Evolutionary conservation across 2,329 filamentous ascomycete genomes (phyloP).

Genomic region (Chaetomiaceae sp.): DNA sequence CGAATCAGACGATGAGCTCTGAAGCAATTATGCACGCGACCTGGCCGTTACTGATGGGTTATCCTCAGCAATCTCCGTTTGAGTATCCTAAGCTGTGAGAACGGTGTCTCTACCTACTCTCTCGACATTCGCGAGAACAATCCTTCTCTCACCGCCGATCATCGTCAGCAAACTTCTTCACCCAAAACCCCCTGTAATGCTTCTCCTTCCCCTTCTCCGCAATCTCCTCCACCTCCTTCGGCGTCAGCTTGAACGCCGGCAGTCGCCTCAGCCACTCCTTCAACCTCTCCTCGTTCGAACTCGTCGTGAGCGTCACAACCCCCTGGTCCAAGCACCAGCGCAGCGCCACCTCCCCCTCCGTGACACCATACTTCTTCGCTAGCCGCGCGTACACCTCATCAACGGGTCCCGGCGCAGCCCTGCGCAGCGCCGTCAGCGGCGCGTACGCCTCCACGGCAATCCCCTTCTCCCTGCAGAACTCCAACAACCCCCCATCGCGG

Average conservation of each 20-base stretch:
- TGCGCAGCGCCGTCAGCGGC: slow-evolving; percentile 47
- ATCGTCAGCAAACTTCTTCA: slow-evolving; percentile 42
- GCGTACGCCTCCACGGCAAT: slow-evolving; percentile 53
- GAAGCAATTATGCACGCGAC: too few species aligned
- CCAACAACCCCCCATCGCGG: slow-evolving; percentile 40
- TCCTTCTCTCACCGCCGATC: slow-evolving; percentile 33
- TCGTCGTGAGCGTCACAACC: slow-evolving; percentile 54
- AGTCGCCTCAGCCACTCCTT: slow-evolving; percentile 47
- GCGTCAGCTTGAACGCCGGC: slow-evolving; percentile 52
- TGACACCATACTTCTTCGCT: slow-evolving; percentile 53
- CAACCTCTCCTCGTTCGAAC: slow-evolving; percentile 50
- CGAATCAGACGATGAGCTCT: slow-evolving; percentile 53
- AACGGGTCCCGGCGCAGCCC: slow-evolving; percentile 47
- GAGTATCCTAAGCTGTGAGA: background rate
- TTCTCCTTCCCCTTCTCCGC: slow-evolving; percentile 50
- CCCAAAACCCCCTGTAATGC: slow-evolving; percentile 57
- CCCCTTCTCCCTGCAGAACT: slow-evolving; percentile 49
- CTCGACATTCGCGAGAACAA: background rate
- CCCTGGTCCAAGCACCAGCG: slow-evolving; percentile 56
- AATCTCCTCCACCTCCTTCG: slow-evolving; percentile 53
- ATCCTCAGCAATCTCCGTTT: too few species aligned
- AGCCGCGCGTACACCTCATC: slow-evolving; percentile 45
- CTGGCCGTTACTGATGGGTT: too few species aligned
- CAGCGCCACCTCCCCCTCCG: slow-evolving; percentile 49
- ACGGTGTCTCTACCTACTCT: too few species aligned